Percentiles rank a stretch among this genome's conserved stretches.
Evolutionary conservation across 345 rosid genomes (phyloP).

Genomic region (Excoecaria agallocha): DNA sequence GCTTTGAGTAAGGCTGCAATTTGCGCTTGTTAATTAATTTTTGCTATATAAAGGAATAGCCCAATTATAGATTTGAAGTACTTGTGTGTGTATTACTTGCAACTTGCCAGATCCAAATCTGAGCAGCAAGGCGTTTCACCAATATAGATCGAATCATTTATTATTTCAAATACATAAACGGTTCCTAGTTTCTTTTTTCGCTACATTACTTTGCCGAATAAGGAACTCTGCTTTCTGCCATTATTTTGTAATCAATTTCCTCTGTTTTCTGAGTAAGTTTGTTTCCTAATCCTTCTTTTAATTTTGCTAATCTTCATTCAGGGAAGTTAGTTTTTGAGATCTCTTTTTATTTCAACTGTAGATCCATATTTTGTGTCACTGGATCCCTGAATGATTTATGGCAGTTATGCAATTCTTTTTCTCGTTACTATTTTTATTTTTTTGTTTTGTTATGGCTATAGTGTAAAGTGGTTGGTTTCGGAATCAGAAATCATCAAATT

Average conservation of each 20-base stretch:
- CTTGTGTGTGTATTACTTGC: background rate
- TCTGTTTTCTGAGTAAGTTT: conserved; percentile 2
- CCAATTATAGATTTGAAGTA: background rate
- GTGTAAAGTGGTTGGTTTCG: background rate
- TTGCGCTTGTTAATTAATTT: no score
- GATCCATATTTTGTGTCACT: background rate
- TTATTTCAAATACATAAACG: background rate
- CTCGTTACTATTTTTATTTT: no score
- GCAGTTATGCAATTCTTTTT: no score
- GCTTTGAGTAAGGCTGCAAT: conserved; percentile 1
- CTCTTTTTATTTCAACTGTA: background rate
- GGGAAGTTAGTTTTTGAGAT: background rate
- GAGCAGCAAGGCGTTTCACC: background rate
- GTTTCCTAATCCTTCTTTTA: background rate
- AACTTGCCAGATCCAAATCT: conserved; percentile 9
- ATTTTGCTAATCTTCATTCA: background rate
- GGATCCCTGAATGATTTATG: no score
- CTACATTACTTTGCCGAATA: background rate
- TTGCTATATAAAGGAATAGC: background rate
- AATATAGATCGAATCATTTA: background rate
- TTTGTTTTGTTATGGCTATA: no score
- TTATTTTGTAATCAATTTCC: background rate
- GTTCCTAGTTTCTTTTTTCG: background rate
- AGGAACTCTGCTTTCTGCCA: background rate
- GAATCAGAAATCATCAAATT: background rate